Evolutionary conservation across 2,329 filamentous ascomycete species (phyloP).

Genomic region (Byssoonygena ceratinophila): DNA sequence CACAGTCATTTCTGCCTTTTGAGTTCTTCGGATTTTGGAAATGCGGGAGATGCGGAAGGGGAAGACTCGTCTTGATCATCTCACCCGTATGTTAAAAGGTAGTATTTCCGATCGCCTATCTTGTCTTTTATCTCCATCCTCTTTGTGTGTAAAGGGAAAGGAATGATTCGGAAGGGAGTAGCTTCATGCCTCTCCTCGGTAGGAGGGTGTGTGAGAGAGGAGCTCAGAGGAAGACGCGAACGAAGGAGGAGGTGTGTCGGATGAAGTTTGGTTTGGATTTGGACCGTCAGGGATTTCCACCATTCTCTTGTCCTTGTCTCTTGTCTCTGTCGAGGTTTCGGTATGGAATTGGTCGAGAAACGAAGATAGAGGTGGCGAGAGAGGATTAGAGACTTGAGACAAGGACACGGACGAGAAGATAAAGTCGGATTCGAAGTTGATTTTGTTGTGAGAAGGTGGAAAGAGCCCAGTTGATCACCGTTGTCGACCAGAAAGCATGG

Average conservation of each 20-base stretch:
- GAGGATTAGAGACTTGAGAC: not conserved
- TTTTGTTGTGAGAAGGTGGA: not conserved
- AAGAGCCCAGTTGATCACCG: not conserved
- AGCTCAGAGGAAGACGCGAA: too few species aligned
- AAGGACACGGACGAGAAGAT: not conserved
- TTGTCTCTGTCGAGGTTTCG: not conserved
- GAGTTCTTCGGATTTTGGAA: not conserved
- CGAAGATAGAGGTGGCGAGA: too few species aligned
- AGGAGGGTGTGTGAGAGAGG: not conserved
- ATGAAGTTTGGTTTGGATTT: not conserved
- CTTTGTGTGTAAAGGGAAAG: not conserved
- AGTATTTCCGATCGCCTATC: too few species aligned
- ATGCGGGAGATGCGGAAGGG: not conserved
- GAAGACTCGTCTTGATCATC: not conserved
- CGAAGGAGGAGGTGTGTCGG: not conserved
- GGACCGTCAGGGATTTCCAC: not conserved
- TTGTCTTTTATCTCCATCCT: not conserved
- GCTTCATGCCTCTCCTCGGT: too few species aligned
- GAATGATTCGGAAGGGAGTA: too few species aligned
- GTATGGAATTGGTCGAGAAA: not conserved
- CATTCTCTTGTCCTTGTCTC: not conserved
- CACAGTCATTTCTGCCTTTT: not conserved
- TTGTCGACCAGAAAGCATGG: not conserved
- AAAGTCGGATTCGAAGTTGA: not conserved
- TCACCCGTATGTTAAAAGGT: too few species aligned